A percentile compares a stretch with the other conserved stretches of the same genome.
These are phyloP conservation scores for Aspergillus novofumigatus DNA, from an alignment of 2,329 filamentous ascomycete genomes.

Conservation along the genomic window DNA sequence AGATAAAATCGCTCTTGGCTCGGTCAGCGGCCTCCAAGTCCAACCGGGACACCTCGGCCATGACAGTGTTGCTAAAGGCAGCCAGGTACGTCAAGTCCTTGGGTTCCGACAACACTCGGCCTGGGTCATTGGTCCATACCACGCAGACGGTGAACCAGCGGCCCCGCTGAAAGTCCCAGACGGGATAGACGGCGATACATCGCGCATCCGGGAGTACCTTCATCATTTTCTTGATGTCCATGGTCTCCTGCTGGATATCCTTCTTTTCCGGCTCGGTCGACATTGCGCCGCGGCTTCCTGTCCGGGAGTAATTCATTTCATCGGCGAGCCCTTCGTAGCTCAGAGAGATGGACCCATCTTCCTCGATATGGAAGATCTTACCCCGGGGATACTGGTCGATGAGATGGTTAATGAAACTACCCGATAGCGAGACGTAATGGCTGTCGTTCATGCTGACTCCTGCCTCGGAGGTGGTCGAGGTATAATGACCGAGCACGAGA, in stretches of 20 bases:
- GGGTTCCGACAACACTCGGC: slow-evolving; percentile 14
- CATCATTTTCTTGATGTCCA: slow-evolving; percentile 13
- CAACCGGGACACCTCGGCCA: slow-evolving; percentile 22
- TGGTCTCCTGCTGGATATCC: slow-evolving; percentile 7
- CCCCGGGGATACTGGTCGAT: slow-evolving; percentile 18
- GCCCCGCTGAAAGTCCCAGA: slow-evolving; percentile 26
- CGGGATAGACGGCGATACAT: slow-evolving; percentile 22
- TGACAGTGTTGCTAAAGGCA: slow-evolving; percentile 24
- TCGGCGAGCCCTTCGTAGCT: slow-evolving; percentile 17
- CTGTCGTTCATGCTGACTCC: slow-evolving; percentile 3
- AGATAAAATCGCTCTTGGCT: slow-evolving; percentile 28
- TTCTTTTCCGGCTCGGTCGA: slow-evolving; percentile 5
- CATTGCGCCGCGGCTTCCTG: slow-evolving; percentile 2
- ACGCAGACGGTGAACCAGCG: slow-evolving; percentile 22
- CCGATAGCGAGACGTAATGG: slow-evolving; percentile 13
- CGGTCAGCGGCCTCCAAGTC: slow-evolving; percentile 20
- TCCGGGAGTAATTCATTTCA: slow-evolving; percentile 6
- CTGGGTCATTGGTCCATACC: slow-evolving; percentile 17
- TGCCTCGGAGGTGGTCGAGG: slow-evolving; percentile 6
- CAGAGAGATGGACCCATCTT: slow-evolving; percentile 16
- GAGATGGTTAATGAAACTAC: slow-evolving; percentile 13
- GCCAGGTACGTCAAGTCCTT: slow-evolving; percentile 21
- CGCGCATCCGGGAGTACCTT: slow-evolving; percentile 11
- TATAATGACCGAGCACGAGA: slow-evolving; percentile 16
- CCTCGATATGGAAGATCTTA: slow-evolving; percentile 20